phyloP scores from a whole-genome alignment of 73 alveolate genomes.

The Tetrahymena borealis region DNA sequence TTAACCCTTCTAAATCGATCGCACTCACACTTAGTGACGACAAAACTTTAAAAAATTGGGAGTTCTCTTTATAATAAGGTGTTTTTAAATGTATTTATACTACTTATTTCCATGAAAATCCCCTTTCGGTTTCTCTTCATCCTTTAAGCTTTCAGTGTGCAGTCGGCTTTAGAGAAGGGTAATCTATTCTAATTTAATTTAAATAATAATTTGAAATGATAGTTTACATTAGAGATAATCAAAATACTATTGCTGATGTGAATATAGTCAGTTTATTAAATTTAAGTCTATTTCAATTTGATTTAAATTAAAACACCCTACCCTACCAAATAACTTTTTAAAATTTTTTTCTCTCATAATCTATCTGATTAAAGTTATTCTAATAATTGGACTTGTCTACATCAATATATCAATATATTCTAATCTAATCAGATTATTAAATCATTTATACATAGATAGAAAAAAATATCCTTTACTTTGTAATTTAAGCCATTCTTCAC shows the following conservation, averaged over 20 bases:
- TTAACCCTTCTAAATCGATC: conserved; percentile 25
- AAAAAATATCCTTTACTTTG: too few species aligned
- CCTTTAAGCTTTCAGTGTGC: conserved; percentile 39
- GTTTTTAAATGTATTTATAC: conserved; percentile 33
- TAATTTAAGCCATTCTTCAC: too few species aligned
- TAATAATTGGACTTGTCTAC: too few species aligned
- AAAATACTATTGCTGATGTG: too few species aligned
- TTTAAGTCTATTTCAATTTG: not conserved
- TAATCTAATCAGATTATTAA: too few species aligned
- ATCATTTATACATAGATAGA: too few species aligned
- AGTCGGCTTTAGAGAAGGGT: conserved; percentile 40
- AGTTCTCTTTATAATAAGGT: conserved; percentile 11
- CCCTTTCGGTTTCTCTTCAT: conserved; percentile 33
- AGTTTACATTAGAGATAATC: too few species aligned
- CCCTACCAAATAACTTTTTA: too few species aligned
- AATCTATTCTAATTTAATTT: conserved; percentile 1
- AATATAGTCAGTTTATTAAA: too few species aligned
- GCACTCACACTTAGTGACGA: conserved; percentile 9
- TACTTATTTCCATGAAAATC: conserved; percentile 20
- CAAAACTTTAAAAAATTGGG: conserved; percentile 36
- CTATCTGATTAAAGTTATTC: too few species aligned
- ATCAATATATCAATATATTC: too few species aligned
- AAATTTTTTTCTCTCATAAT: too few species aligned
- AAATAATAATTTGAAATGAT: conserved; percentile 15
- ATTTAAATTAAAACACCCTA: not conserved